Evolutionary conservation across 257 asterid genomes (phyloP), one percentile per base, ranked within the genome.

Genomic region (Fraxinus quadrangulata): DNA sequence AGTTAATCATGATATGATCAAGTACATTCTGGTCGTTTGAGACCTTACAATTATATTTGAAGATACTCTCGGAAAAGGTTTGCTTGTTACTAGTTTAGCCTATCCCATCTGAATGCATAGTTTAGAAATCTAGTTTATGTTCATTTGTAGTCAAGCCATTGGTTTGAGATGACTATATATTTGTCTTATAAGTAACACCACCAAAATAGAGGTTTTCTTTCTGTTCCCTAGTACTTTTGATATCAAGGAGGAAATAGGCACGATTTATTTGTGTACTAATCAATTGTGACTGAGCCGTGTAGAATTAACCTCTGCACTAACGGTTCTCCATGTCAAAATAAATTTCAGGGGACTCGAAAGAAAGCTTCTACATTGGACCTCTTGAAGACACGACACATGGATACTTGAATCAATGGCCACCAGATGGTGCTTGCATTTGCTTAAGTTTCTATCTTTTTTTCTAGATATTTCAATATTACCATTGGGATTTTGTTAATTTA

Each of bases 391-490:
- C 9, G 16, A 19, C 76, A 28, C 36, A 0, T 51, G 75, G 83
- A 72, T 17, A 68, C 73, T 77, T 84, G 79, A 90, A 90, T 81
- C 94, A 90, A 79, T 90, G 94, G 92, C 91, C 94, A 42, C 56
- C 85, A 74, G 84, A 87, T 73, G 94, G 92, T 87, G 83, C 63
- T 73, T 23, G 68, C 11, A 30, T 14, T 75, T 56, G 5, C 51
- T 21, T 17, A 4, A 34, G 34, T 61, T 59, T 63, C n/a, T 30
- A 12, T 68, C 28, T 19, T 73, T 37, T 36, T 61, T 14, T 47
- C 37, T 10, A 26, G 19, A 10, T 40, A 51, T 78, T 12, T 63
- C 30, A 63, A 23, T 39, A 8, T 8, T 16, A 26, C 17, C 26
- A 24, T 24, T 26, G 2, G 34, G 40, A 17, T 23, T 70, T 59